Conservation (phyloP, 495 filamentous ascomycete species). For the Neurospora terricola region DNA sequence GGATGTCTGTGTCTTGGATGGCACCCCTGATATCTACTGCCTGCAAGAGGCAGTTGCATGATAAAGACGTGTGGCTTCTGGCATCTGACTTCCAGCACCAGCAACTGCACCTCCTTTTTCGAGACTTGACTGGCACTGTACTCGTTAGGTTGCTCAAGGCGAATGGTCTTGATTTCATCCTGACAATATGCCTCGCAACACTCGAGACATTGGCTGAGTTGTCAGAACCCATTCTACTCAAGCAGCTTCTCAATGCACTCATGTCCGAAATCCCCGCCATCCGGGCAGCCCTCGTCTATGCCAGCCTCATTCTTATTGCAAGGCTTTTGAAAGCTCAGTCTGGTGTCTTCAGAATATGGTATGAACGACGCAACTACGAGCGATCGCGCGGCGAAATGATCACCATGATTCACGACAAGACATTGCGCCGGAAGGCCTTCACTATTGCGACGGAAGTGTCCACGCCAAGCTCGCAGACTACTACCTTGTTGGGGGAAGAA, state of each 20-base stretch:
- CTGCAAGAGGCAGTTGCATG: conserved; percentile 51
- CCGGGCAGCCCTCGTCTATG: conserved; percentile 54
- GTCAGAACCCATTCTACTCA: conserved; percentile 56
- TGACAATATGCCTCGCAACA: conserved; percentile 50
- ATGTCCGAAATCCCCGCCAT: conserved; percentile 38
- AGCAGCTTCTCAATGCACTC: conserved; percentile 61
- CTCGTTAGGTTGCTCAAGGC: conserved; percentile 56
- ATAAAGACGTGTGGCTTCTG: conserved; percentile 70
- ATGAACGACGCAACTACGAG: conserved; percentile 61
- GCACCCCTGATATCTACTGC: conserved; percentile 57
- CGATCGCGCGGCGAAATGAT: conserved; percentile 75
- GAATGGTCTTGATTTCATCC: conserved; percentile 65
- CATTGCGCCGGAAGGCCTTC: conserved; percentile 62
- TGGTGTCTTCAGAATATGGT: conserved; percentile 64
- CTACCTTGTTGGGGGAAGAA: conserved; percentile 20
- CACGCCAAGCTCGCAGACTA: conserved; percentile 7
- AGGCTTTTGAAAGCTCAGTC: conserved; percentile 55
- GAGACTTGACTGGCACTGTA: conserved; percentile 61
- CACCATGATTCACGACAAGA: conserved; percentile 82
- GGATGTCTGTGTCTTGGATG: conserved; percentile 78
- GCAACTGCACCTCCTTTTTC: conserved; percentile 60
- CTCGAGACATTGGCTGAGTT: conserved; percentile 55
- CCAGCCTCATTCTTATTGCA: conserved; percentile 47
- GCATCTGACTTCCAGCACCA: conserved; percentile 68
- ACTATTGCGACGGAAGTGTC: conserved; percentile 24